Evolutionary conservation across 768 basidiomycete species (phyloP), one percentile per base, ranked within the genome.

Genomic region (Rhodocollybia butyracea): DNA sequence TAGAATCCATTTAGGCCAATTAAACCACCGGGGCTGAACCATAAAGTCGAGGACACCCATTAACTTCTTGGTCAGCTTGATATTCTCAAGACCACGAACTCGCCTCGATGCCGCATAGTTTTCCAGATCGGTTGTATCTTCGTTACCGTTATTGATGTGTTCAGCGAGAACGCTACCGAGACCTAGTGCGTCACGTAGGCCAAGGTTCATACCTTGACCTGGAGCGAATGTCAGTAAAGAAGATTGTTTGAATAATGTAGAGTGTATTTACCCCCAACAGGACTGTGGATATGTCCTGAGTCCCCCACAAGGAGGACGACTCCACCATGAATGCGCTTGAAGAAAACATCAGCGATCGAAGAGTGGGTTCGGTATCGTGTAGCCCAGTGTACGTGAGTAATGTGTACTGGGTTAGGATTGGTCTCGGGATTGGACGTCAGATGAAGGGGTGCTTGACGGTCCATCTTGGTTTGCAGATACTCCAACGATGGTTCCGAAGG

Each of bases 301-400:
- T 68, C 67, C 1, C 67, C 67, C 13, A 62, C 56, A 31, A 68
- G 53, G 22, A 64, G 12, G 3, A 64, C 61, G 8, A 59, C 34
- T n/a, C 59, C 61, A 1, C 54, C 53, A 2, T 64, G 63, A 17
- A 75, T 61, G 41, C 65, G 64, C 17, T 65, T 50, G 52, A 73
- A 71, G 42, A 64, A 63, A 1, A 48, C 61, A 40, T 72, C 72
- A 3, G 73, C 75, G 51, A 73, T 61, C 10, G 75, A 69, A 22
- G 68, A 69, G 46, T 64, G 70, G 26, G 68, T 76, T 19, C 68
- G 66, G 66, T 72, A 76, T 19, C 73, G 70, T 7, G 74, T 69
- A 22, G 72, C 64, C 71, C 71, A 74, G 40, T 74, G 21, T 1
- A 71, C 58, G 7, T 74, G 59, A 29, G 59, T 63, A 51, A 76